These are phyloP conservation scores for Plenodomus biglobosus DNA, from an alignment of 2,329 filamentous ascomycete species.

Conservation along the genomic window DNA sequence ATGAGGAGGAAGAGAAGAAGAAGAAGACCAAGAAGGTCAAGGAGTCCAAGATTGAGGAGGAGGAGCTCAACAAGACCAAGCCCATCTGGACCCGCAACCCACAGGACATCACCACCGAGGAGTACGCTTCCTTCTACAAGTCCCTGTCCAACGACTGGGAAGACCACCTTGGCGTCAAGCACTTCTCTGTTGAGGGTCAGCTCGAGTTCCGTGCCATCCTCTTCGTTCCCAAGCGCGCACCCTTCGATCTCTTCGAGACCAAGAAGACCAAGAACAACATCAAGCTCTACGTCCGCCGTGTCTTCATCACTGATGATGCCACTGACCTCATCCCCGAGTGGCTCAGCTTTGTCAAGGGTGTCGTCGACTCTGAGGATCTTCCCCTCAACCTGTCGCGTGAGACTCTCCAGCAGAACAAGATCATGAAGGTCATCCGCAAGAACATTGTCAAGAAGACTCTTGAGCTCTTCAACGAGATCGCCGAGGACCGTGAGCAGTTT, in stretches of 20 bases:
- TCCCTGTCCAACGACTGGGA: conserved; percentile 99
- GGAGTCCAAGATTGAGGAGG: conserved; percentile 97
- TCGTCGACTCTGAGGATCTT: conserved; percentile 99
- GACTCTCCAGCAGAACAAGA: conserved; percentile 99
- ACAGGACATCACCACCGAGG: conserved; percentile 89
- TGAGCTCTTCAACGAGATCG: conserved; percentile 98
- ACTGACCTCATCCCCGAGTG: conserved; percentile 99
- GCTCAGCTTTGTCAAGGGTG: conserved; percentile 99
- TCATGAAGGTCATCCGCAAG: conserved; percentile 99
- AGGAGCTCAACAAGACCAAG: conserved; percentile 99
- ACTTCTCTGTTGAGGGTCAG: conserved; percentile 99
- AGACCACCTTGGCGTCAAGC: conserved; percentile 98
- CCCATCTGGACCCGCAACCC: conserved; percentile 99
- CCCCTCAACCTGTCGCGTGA: conserved; percentile 99
- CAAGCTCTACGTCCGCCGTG: conserved; percentile 99
- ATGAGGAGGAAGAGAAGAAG: conserved; percentile 81
- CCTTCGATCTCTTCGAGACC: conserved; percentile 99
- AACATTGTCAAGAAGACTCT: conserved; percentile 99
- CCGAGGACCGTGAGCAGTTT: conserved; percentile 99
- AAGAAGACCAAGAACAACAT: conserved; percentile 99
- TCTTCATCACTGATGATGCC: conserved; percentile 99
- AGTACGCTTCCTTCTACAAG: conserved; percentile 99
- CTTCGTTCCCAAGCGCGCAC: conserved; percentile 98
- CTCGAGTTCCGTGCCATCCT: conserved; percentile 99
- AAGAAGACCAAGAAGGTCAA: conserved; percentile 99